Percentiles rank a stretch among this genome's conserved stretches.
Evolutionary conservation across 257 asterid species (phyloP).

Genomic region (Solanum lycopersicoides): DNA sequence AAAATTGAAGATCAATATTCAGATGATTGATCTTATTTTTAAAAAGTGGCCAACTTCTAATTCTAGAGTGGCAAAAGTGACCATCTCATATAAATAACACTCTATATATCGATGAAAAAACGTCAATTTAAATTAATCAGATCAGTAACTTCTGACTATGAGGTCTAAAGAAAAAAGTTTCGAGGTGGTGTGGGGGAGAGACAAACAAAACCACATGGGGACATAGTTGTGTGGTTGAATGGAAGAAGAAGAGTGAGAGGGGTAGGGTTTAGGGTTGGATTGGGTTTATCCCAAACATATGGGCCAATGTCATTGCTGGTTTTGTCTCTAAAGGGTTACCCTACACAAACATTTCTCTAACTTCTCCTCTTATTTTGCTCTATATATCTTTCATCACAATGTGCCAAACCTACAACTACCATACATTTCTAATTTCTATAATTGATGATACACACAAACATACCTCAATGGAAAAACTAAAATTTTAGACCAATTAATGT

Average conservation of each 20-base stretch:
- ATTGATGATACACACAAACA: neutral
- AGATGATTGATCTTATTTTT: neutral
- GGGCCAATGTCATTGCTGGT: constrained; percentile 6
- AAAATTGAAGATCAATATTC: neutral
- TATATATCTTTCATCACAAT: neutral
- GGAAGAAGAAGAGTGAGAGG: neutral
- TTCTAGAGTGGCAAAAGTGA: neutral
- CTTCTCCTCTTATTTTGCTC: constrained; percentile 5
- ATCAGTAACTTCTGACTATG: neutral
- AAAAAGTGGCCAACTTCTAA: neutral
- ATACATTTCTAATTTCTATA: neutral
- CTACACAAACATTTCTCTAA: constrained; percentile 16
- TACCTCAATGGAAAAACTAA: neutral
- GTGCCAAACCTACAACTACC: neutral
- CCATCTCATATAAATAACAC: neutral
- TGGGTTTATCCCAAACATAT: neutral
- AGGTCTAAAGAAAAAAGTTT: neutral
- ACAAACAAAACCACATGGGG: constrained; percentile 1
- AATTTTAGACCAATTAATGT: neutral
- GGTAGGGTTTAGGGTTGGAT: neutral
- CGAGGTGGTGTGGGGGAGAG: neutral
- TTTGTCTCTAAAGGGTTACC: constrained; percentile 31
- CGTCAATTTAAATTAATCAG: neutral
- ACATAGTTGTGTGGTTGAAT: neutral
- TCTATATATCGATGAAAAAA: neutral